Evolutionary conservation across 2,329 filamentous ascomycete species (phyloP).

Genomic region (Trichoderma sp.): DNA sequence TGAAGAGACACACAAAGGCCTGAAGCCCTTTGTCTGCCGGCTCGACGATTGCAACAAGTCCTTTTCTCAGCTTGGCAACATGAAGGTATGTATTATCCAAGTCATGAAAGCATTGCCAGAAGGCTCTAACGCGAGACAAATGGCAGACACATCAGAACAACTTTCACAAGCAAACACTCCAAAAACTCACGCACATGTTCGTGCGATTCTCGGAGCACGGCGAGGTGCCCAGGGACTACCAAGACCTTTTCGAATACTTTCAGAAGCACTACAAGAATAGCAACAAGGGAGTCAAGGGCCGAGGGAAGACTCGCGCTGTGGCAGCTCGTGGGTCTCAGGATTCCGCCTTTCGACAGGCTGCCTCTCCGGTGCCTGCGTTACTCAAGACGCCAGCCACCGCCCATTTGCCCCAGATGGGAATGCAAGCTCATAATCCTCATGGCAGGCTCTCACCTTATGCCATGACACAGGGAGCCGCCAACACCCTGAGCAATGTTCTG

Average conservation of each 20-base stretch:
- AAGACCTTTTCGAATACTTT: constrained; percentile 83
- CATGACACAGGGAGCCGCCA: constrained; percentile 37
- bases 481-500: constrained; percentile 36
- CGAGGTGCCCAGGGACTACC: constrained; percentile 64
- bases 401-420: constrained; percentile 37
- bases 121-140: constrained; percentile 14
- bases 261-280: constrained; percentile 90
- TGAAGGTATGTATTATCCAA: constrained; percentile 72
- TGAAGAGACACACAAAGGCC: constrained; percentile 74
- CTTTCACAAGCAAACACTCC: constrained; percentile 78
- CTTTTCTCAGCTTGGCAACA: constrained; percentile 87
- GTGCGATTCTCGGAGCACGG: constrained; percentile 61
- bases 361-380: constrained; percentile 32
- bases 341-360: constrained; percentile 27
- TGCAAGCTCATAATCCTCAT: constrained; percentile 38
- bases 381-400: constrained; percentile 27
- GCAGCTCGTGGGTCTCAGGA: constrained; percentile 39
- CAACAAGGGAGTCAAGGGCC: constrained; percentile 97
- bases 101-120: neutral
- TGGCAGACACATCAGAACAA: constrained; percentile 85
- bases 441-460: constrained; percentile 40
- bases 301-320: constrained; percentile 80
- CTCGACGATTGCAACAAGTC: constrained; percentile 83
- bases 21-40: constrained; percentile 78
- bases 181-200: constrained; percentile 71